Base-by-base conservation (phyloP, 495 filamentous ascomycete species). In the Pseudoneurospora amorphoporcata region DNA sequence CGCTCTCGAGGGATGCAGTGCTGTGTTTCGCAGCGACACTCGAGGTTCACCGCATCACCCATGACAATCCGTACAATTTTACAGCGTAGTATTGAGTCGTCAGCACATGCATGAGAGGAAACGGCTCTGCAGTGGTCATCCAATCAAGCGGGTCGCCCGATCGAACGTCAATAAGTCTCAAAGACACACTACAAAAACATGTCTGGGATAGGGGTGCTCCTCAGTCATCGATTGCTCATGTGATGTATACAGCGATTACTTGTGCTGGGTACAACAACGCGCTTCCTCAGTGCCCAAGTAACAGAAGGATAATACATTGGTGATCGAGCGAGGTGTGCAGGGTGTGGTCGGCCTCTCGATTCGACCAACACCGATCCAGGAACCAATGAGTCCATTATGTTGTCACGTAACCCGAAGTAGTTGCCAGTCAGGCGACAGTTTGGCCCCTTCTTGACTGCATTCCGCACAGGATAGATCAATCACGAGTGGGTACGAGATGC, bases 21-120 rank as follows among this genome's bases (percentile, higher is more conserved):
- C 39, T 37, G 23, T 43, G 43, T 47, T 32, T 61, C 32, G 29
- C 35, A 17, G 35, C 43, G n/a, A 58, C 19, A 42, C 16, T 68
- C 17, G 29, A 65, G 41, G 68, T 43, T 43, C 70, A 72, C 70
- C 47, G 71, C 65, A 19, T 43, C 69, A 61, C 35, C 38, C 61
- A 38, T 41, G 74, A 69, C 53, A 35, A 65, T 58, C 42, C 42
- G 29, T 73, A 68, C 75, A 71, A 76, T 58, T 42, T 74, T 65
- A 70, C 68, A 61, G 47, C 71, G 73, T 75, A 37, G 58, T 71
- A 76, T 74, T 69, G 61, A 75, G 69, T 71, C 71, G 73, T 73
- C 75, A 70, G 69, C 61, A 75, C 69, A 71, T 77, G 76, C 72
- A 76, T 71, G 72, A 72, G 68, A 72, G 68, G 74, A 72, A 73